Evolutionary conservation across 1,139 yeast species (phyloP).

Genomic region (Saccharomyces pastorianus): DNA sequence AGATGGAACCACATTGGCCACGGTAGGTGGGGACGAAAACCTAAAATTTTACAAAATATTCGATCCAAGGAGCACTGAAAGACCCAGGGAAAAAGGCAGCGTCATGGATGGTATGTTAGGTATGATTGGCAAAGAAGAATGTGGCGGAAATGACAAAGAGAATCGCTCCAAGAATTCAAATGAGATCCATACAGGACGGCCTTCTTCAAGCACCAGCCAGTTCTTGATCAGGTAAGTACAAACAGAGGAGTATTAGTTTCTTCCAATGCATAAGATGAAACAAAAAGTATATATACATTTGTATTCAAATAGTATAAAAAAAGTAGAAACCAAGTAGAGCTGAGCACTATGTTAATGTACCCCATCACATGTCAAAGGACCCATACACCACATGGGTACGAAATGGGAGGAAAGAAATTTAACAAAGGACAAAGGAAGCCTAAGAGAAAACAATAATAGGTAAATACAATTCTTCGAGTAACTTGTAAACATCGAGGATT

Average conservation of each 20-base stretch:
- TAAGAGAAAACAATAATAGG: neutral
- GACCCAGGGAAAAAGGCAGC: slow-evolving; percentile 14
- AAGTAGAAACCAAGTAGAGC: no score
- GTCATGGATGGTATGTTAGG: slow-evolving; percentile 6
- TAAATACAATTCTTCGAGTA: neutral
- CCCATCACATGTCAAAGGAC: neutral
- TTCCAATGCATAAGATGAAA: neutral
- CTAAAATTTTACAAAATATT: slow-evolving; percentile 90
- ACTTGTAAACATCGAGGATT: neutral
- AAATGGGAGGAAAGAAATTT: neutral
- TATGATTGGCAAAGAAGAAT: neutral
- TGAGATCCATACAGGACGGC: neutral
- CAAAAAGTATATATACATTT: neutral
- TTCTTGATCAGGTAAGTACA: neutral
- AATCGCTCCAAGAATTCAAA: neutral
- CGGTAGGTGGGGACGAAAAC: slow-evolving; percentile 95
- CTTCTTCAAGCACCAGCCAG: neutral
- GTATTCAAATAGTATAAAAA: no score
- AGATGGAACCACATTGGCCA: slow-evolving; percentile 81
- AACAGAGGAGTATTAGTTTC: no score
- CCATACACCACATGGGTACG: neutral
- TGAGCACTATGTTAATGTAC: neutral
- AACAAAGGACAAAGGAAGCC: neutral
- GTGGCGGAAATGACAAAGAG: neutral
- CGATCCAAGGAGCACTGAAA: slow-evolving; percentile 38